Evolutionary conservation across 345 rosid species (phyloP).

Genomic region (Schrenkiella parvula): DNA sequence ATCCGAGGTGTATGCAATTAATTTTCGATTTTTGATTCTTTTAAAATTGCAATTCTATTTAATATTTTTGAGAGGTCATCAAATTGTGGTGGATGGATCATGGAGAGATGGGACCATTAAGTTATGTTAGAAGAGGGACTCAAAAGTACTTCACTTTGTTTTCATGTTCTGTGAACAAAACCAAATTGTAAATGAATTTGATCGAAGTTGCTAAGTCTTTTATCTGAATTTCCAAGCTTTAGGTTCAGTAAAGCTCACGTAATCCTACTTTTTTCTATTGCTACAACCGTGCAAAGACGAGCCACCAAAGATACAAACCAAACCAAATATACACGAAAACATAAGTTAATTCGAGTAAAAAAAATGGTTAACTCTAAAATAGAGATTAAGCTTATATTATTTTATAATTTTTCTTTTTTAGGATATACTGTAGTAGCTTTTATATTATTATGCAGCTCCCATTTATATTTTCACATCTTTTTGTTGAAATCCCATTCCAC

Average conservation of each 20-base stretch:
- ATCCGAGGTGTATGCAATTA: slow-evolving; percentile 28
- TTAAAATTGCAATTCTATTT: slow-evolving; percentile 20
- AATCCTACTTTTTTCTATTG: too few relatives aligned
- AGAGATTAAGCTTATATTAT: too few relatives aligned
- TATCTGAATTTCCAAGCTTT: background rate
- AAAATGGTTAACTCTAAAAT: too few relatives aligned
- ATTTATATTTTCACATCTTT: too few relatives aligned
- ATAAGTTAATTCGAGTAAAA: too few relatives aligned
- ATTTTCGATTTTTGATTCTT: slow-evolving; percentile 2
- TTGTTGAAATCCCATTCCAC: background rate
- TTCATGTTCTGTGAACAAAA: background rate
- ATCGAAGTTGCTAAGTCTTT: background rate
- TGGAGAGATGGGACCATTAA: slow-evolving; percentile 10
- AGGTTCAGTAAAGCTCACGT: background rate
- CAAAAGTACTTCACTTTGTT: background rate
- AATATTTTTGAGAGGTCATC: slow-evolving; percentile 13
- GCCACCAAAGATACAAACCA: too few relatives aligned
- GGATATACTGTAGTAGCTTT: too few relatives aligned
- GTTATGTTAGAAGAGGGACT: slow-evolving; percentile 4
- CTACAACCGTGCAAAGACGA: too few relatives aligned
- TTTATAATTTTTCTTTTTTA: too few relatives aligned
- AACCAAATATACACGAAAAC: too few relatives aligned
- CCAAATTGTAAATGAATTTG: slow-evolving; percentile 16
- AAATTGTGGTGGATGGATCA: slow-evolving; percentile 2
- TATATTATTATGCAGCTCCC: too few relatives aligned